These are phyloP conservation scores for Plantago coronopus DNA, from an alignment of 305 asterid species.

Conservation along the genomic window DNA sequence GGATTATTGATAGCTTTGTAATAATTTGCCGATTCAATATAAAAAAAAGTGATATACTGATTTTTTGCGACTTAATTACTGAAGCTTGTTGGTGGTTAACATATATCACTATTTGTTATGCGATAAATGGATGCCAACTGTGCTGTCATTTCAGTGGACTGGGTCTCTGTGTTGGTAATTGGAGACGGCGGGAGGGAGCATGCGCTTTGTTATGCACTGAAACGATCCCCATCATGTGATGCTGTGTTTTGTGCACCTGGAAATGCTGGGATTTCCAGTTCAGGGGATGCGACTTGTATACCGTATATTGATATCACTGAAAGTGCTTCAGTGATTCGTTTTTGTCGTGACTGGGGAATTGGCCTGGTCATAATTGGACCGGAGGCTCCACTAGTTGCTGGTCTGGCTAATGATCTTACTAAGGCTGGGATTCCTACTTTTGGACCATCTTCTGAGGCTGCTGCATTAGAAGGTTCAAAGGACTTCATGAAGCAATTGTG, in stretches of 20 bases:
- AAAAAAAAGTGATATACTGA: too few species aligned
- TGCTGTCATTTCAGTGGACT: slow-evolving; percentile 46
- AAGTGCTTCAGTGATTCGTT: slow-evolving; percentile 68
- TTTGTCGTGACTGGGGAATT: slow-evolving; percentile 77
- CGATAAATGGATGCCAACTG: background rate
- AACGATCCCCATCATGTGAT: slow-evolving; percentile 77
- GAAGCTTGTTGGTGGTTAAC: background rate
- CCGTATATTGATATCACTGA: slow-evolving; percentile 59
- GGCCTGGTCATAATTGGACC: slow-evolving; percentile 91
- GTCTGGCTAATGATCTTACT: slow-evolving; percentile 83
- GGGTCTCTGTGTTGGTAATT: slow-evolving; percentile 76
- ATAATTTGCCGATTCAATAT: too few species aligned
- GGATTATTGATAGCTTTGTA: too few species aligned
- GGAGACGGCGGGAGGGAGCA: slow-evolving; percentile 99
- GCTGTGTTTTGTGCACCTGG: slow-evolving; percentile 96
- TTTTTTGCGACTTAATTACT: too few species aligned
- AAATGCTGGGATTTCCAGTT: slow-evolving; percentile 75
- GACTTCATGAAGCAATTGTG: slow-evolving; percentile 89
- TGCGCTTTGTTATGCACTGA: slow-evolving; percentile 75
- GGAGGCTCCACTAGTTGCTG: slow-evolving; percentile 96
- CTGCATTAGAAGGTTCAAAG: slow-evolving; percentile 95
- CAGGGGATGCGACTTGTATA: slow-evolving; percentile 89
- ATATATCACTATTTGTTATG: background rate
- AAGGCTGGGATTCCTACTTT: slow-evolving; percentile 80
- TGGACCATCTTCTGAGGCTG: slow-evolving; percentile 96